Evolutionary conservation across 1,284 basidiomycete species (phyloP).

Genomic region (Athelia psychrophila): DNA sequence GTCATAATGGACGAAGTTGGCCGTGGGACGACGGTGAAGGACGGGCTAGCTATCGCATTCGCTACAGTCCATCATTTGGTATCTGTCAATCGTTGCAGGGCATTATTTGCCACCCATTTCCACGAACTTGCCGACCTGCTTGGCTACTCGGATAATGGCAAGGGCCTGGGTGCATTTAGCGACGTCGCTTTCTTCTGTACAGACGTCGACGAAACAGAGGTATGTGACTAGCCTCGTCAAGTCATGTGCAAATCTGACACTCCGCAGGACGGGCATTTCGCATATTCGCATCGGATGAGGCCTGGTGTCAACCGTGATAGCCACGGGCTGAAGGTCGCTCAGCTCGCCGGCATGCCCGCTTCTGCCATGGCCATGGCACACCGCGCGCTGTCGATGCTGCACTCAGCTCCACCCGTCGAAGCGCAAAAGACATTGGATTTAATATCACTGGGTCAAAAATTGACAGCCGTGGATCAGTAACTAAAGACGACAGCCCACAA

Average conservation of each 20-base stretch:
- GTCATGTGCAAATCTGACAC: constrained; percentile 2
- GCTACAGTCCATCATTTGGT: constrained; percentile 85
- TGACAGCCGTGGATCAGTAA: neutral
- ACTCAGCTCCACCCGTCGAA: constrained; percentile 14
- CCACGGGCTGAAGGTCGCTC: constrained; percentile 91
- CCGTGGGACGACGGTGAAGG: constrained; percentile 88
- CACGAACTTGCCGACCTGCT: constrained; percentile 91
- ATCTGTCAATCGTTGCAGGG: constrained; percentile 71
- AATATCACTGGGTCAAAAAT: constrained; percentile 19
- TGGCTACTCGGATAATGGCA: constrained; percentile 44
- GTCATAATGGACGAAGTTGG: constrained; percentile 99
- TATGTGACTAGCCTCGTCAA: constrained; percentile 31
- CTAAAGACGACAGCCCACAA: no score
- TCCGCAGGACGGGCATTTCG: constrained; percentile 65
- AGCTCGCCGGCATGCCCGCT: constrained; percentile 82
- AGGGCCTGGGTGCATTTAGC: constrained; percentile 45
- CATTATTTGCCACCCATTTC: constrained; percentile 96
- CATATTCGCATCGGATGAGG: constrained; percentile 80
- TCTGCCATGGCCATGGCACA: constrained; percentile 59
- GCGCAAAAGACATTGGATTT: constrained; percentile 19
- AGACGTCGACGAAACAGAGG: constrained; percentile 74
- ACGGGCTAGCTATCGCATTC: constrained; percentile 93
- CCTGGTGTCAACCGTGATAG: constrained; percentile 90
- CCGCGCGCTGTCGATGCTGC: constrained; percentile 42
- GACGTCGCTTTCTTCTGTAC: constrained; percentile 87